A percentile compares a stretch with the other conserved stretches of the same genome.
phyloP scores from a whole-genome alignment of 345 rosid species.

The Syzygium grande region DNA sequence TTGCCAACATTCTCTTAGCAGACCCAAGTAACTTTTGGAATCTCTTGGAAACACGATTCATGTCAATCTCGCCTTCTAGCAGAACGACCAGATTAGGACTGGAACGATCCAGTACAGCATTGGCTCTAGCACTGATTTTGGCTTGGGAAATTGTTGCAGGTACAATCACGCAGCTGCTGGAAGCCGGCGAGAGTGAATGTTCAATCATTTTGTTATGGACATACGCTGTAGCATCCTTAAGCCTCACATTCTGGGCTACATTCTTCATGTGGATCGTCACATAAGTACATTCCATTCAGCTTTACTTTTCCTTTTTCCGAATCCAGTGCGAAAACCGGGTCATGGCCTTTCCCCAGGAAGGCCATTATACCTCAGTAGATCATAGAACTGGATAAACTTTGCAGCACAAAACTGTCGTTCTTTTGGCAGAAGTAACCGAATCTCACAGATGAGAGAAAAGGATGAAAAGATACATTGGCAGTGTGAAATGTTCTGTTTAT shows the following conservation, averaged over 20 bases:
- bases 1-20: not conserved
- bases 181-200: slow-evolving; percentile 23
- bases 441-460: not conserved
- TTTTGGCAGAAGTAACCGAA: not conserved
- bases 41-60: not conserved
- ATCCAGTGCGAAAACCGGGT: not conserved
- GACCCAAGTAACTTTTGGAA: not conserved
- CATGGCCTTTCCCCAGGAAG: not conserved
- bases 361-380: not conserved
- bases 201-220: slow-evolving; percentile 31
- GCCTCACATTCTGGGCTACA: slow-evolving; percentile 25
- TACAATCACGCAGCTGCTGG: slow-evolving; percentile 19
- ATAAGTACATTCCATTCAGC: not conserved
- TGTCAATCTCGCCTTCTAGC: not conserved
- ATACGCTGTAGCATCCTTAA: slow-evolving; percentile 12
- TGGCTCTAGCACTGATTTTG: not conserved
- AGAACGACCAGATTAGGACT: not conserved
- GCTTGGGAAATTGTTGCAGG: slow-evolving; percentile 11
- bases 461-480: not conserved
- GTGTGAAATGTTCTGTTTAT: not conserved
- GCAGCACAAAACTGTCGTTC: not conserved
- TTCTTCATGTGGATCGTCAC: slow-evolving; percentile 24
- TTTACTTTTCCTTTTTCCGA: not conserved
- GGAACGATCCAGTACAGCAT: not conserved
- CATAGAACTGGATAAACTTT: not conserved